Evolutionary conservation across 768 basidiomycete species (phyloP), one percentile per base, ranked within the genome.

Genomic region (Inosperma sp.): DNA sequence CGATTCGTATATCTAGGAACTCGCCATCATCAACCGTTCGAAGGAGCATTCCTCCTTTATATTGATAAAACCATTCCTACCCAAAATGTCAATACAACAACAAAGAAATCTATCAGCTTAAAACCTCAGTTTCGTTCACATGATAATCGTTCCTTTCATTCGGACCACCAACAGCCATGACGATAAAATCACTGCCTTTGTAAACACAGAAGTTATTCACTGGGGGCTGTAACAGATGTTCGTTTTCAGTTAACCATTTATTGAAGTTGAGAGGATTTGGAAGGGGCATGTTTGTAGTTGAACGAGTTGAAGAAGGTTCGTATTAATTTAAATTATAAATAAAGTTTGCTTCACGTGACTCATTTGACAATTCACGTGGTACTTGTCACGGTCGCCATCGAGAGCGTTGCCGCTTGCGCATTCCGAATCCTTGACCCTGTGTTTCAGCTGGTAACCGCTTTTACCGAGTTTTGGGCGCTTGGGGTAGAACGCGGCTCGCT

Each of bases 41-140:
- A 17, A 99, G 74, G 2, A 91, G 72, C 93, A 98, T 97, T 2
- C 78, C 82, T 3, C 95, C 95, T 66, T 93, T 93, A 73, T 94
- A 77, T 64, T 99, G 95, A 68, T 93, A 97, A 68, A 97, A 98
- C 94, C 93, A 97, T 69, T 98, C 95, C 87, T 92, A 48, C 7
- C 33, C 29, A n/a, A 10, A 30, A 48, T 3, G 12, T 26, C 19
- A 41, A 53, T 25, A 29, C 26, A 33, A 29, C 3, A 33, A 10
- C 25, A 37, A 14, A 37, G 26, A 44, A 26, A 41, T 48, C 13
- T 21, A 41, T 47, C 8, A 25, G 26, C n/a, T n/a, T 47, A 72
- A 37, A 41, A 86, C 88, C 77, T 96, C 93, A 1, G 94, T 97
- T 69, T 96, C 84, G 65, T 97, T 98, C 35, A 96, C 71, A 67